Percentiles rank a stretch among this genome's conserved stretches.
Conservation (phyloP, 1,284 basidiomycete genomes). For the Cronartium quercuum region DNA sequence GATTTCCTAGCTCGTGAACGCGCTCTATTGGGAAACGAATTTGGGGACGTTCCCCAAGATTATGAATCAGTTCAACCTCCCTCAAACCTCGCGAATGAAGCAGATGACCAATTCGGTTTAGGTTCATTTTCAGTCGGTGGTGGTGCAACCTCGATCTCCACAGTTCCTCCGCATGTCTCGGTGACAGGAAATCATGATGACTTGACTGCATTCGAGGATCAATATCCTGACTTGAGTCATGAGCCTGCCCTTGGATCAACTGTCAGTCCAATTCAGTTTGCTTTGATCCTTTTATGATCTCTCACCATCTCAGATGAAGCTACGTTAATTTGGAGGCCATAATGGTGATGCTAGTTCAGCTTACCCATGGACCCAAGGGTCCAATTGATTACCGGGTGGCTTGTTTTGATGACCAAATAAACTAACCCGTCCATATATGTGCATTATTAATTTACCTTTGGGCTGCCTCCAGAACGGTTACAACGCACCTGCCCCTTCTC, state of each 20-base stretch:
- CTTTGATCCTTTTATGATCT: not conserved
- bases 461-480: constrained; percentile 51
- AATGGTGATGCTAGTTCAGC: not conserved
- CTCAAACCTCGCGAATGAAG: constrained; percentile 45
- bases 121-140: constrained; percentile 46
- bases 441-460: constrained; percentile 50
- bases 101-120: constrained; percentile 44
- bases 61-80: constrained; percentile 16
- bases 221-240: constrained; percentile 33
- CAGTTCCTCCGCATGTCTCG: not conserved
- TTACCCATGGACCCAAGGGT: not conserved
- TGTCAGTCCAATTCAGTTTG: constrained; percentile 5
- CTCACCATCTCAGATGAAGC: not conserved
- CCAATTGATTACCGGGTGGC: constrained; percentile 12
- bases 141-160: not conserved
- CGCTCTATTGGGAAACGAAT: constrained; percentile 45
- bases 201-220: constrained; percentile 16
- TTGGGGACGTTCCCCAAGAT: constrained; percentile 39
- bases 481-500: constrained; percentile 59
- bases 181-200: constrained; percentile 17
- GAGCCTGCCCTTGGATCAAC: constrained; percentile 6
- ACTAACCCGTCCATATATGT: constrained; percentile 50
- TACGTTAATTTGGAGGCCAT: not conserved
- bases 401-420: constrained; percentile 49
- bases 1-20: constrained; percentile 42